Conservation (phyloP, 345 rosid genomes). For the Lepidium didymum region DNA sequence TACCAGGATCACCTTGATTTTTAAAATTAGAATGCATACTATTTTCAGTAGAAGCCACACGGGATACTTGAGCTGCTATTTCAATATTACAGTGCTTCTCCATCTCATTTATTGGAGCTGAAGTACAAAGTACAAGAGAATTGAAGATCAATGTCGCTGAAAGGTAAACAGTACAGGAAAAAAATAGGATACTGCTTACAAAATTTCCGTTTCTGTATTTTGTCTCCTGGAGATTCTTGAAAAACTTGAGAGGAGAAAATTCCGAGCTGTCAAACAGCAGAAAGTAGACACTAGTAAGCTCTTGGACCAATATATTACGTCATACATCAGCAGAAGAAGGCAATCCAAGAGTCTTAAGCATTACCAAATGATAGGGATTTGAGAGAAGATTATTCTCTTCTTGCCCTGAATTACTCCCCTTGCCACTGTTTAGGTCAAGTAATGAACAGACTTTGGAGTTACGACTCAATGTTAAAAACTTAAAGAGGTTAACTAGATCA, state of each 20-base stretch:
- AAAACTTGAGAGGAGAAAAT: constrained; percentile 96
- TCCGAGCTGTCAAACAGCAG: constrained; percentile 69
- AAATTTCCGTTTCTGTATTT: constrained; percentile 72
- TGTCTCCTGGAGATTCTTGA: constrained; percentile 82
- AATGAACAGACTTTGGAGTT: constrained; percentile 9
- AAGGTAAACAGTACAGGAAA: not conserved
- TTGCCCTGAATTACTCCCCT: constrained; percentile 66
- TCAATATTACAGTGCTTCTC: constrained; percentile 95
- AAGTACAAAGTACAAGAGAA: constrained; percentile 33
- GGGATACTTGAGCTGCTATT: constrained; percentile 81
- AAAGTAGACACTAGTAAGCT: constrained; percentile 10
- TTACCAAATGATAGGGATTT: constrained; percentile 97
- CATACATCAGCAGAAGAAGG: not conserved
- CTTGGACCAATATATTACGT: not conserved
- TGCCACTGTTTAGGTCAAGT: constrained; percentile 50
- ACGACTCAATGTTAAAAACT: not conserved
- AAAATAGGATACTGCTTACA: constrained; percentile 39
- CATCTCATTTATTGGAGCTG: constrained; percentile 77
- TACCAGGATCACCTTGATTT: not conserved
- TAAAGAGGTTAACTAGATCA: not conserved
- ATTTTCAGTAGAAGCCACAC: constrained; percentile 36
- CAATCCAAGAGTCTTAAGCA: not conserved
- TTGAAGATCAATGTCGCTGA: not conserved
- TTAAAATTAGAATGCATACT: constrained; percentile 19
- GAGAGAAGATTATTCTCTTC: constrained; percentile 86